A percentile compares a stretch with the other conserved stretches of the same genome.
Conservation (phyloP, 139 green algal species). For the Picochlorum sp. region DNA sequence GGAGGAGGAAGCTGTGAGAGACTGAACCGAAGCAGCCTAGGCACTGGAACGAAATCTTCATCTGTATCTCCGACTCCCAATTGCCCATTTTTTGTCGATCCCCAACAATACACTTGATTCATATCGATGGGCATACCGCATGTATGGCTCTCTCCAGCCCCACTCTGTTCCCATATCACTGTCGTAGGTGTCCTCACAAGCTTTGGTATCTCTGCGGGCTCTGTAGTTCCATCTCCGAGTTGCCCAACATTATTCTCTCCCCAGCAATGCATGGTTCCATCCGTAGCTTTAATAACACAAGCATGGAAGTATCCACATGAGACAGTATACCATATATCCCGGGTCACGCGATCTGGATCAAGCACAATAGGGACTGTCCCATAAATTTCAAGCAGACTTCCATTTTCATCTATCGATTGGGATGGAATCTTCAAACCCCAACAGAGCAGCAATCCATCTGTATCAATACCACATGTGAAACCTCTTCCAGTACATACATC, state of each 20-base stretch:
- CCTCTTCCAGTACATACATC: neutral
- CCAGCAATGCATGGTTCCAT: neutral
- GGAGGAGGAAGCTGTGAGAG: neutral
- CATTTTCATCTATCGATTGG: neutral
- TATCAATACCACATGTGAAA: neutral
- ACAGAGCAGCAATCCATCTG: neutral
- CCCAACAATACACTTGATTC: neutral
- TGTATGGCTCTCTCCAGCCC: neutral
- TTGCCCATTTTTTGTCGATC: neutral
- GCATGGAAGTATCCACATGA: slow-evolving; percentile 1
- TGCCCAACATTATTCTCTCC: slow-evolving; percentile 1
- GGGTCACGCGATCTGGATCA: neutral
- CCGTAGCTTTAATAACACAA: neutral
- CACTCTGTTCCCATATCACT: neutral
- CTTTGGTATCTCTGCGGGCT: neutral
- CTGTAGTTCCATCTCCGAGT: slow-evolving; percentile 1
- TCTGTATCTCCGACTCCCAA: neutral
- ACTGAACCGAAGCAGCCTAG: neutral
- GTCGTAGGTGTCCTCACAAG: neutral
- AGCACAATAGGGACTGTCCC: neutral
- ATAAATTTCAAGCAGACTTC: neutral
- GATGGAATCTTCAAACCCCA: neutral
- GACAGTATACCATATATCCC: neutral
- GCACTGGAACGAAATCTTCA: neutral
- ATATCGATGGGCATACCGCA: neutral